Base-by-base conservation (phyloP, 176 grass and related monocot genomes). In the Melocanna baccifera region DNA sequence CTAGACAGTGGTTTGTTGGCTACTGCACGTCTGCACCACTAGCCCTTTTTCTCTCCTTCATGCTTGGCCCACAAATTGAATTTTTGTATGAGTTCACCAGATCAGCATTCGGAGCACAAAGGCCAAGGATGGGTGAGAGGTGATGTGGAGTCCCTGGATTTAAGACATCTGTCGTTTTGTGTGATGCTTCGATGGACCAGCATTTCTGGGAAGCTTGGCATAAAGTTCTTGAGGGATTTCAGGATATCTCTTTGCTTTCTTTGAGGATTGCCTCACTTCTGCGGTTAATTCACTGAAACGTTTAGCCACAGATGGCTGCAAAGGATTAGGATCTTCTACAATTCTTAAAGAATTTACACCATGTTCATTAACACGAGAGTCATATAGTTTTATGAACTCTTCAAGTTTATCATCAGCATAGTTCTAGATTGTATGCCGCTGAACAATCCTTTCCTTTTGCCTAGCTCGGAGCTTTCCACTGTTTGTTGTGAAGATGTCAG, bases 81-180 rank as follows among this genome's bases (percentile, higher is more conserved):
- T 88, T 86, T 88, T 89, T 84, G 72, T 87, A 88, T 15, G 76
- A 77, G 41, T 85, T 92, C 80, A 84, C 23, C 79, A 90, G 87
- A 94, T 86, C 86, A 79, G 93, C 93, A 87, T 95, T 96, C 70
- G 96, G 96, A 85, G 96, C 96, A 86, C 84, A 91, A 81, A 99
- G 88, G 55, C 96, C 96, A 83, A 99, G 86, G 78, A 96, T 91
- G 67, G 96, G 96, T 81, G 90, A 67, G 81, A 94, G 88, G 85
- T 92, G 76, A 89, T 75, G 48, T 81, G 92, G 76, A 62, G 83
- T 84, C 81, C 75, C 80, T 69, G 91, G 79, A 89, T 91, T 94
- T 39, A 80, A 66, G 65, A 88, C 71, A 85, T 84, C 80, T 26
- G 70, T 56, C 10, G 14, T 76, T 62, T 91, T 86, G 82, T 55